A percentile compares a stretch with the other conserved stretches of the same genome.
phyloP scores from a whole-genome alignment of 495 filamentous ascomycete species.

The Daldinia concentrica region DNA sequence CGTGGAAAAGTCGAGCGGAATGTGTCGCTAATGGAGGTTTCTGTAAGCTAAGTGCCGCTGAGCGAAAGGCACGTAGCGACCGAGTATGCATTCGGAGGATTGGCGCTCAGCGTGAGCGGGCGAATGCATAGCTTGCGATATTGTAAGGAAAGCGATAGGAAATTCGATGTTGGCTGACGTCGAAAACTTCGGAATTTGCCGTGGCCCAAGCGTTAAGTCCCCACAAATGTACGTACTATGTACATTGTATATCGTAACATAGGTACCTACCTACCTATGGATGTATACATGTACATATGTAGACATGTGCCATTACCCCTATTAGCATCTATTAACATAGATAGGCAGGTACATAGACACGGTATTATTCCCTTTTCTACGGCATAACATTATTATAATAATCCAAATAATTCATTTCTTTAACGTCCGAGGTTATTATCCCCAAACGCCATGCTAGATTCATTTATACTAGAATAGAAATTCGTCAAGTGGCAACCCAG shows the following conservation, averaged over 20 bases:
- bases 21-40: constrained; percentile 35
- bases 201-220: constrained; percentile 34
- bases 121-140: constrained; percentile 41
- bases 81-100: constrained; percentile 55
- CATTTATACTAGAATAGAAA: constrained; percentile 35
- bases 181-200: constrained; percentile 17
- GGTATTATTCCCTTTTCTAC: too few relatives aligned
- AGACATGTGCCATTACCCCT: background rate
- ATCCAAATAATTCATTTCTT: constrained; percentile 1
- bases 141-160: constrained; percentile 5
- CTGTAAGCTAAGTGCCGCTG: constrained; percentile 47
- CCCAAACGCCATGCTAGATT: constrained; percentile 33
- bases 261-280: too few relatives aligned
- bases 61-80: constrained; percentile 49
- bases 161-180: constrained; percentile 19
- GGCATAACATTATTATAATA: background rate
- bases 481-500: constrained; percentile 27
- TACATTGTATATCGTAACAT: background rate
- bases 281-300: too few relatives aligned
- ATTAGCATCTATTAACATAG: too few relatives aligned
- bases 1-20: constrained; percentile 49
- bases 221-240: background rate
- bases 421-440: background rate
- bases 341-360: too few relatives aligned
- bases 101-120: constrained; percentile 49